These are phyloP conservation scores for Rhinocladiella mackenziei DNA, from an alignment of 2,329 filamentous ascomycete species.

Conservation along the genomic window DNA sequence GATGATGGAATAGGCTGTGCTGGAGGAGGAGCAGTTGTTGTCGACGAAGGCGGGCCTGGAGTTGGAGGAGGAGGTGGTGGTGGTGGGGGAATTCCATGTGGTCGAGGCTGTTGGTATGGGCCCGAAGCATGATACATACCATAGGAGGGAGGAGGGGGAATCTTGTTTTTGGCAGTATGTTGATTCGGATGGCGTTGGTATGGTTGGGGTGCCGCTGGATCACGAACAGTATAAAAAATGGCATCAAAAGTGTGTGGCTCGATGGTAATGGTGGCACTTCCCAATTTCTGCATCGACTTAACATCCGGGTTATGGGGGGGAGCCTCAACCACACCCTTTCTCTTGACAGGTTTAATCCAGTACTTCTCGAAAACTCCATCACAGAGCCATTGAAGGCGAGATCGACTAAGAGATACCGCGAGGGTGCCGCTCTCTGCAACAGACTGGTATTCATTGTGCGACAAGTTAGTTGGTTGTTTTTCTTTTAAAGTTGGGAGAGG, in stretches of 20 bases:
- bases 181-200: constrained; percentile 25
- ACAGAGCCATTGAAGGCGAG: constrained; percentile 55
- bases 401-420: constrained; percentile 55
- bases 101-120: constrained; percentile 35
- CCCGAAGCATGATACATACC: constrained; percentile 41
- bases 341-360: constrained; percentile 56
- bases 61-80: constrained; percentile 26
- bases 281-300: constrained; percentile 53
- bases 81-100: constrained; percentile 30
- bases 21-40: constrained; percentile 8
- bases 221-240: constrained; percentile 54
- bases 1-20: no score
- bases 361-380: constrained; percentile 54
- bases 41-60: no score
- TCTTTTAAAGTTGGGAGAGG: constrained; percentile 52
- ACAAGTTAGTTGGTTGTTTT: constrained; percentile 48
- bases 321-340: constrained; percentile 47
- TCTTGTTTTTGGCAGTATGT: constrained; percentile 20
- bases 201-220: constrained; percentile 39
- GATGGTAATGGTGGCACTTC: constrained; percentile 56
- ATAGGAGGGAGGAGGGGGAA: constrained; percentile 14
- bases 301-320: constrained; percentile 47
- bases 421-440: constrained; percentile 59
- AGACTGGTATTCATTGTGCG: constrained; percentile 55
- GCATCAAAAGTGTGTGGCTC: constrained; percentile 62